These are phyloP conservation scores for Fusarium zealandicum DNA, from an alignment of 2,329 filamentous ascomycete genomes.

Conservation along the genomic window DNA sequence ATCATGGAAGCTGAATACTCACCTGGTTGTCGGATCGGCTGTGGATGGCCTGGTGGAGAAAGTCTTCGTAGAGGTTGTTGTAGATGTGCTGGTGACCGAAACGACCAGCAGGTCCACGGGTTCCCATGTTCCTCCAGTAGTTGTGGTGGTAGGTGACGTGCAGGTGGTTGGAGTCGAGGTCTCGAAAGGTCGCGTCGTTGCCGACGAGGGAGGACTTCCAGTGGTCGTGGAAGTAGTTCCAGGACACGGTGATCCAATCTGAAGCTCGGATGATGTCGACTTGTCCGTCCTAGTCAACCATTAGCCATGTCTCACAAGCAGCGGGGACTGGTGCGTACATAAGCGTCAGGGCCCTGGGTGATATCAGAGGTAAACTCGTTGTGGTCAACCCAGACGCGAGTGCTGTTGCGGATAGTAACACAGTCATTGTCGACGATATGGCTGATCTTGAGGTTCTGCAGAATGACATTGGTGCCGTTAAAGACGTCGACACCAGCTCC, in stretches of 20 bases:
- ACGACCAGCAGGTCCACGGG: slow-evolving; percentile 55
- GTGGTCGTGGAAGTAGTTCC: slow-evolving; percentile 59
- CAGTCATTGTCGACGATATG: slow-evolving; percentile 51
- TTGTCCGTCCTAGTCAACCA: slow-evolving; percentile 49
- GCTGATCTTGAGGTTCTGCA: slow-evolving; percentile 49
- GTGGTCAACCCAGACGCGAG: slow-evolving; percentile 57
- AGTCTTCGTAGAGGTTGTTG: slow-evolving; percentile 58
- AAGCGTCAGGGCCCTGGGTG: slow-evolving; percentile 48
- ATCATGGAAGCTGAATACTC: not conserved
- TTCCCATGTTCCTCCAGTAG: slow-evolving; percentile 55
- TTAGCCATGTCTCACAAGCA: not conserved
- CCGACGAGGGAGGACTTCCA: slow-evolving; percentile 56
- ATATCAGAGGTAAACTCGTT: slow-evolving; percentile 56
- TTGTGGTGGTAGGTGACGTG: slow-evolving; percentile 61
- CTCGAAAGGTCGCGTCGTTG: slow-evolving; percentile 49
- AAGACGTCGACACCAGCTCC: slow-evolving; percentile 48
- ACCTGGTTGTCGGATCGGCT: slow-evolving; percentile 54
- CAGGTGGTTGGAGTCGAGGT: slow-evolving; percentile 52
- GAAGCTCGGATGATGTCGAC: slow-evolving; percentile 54
- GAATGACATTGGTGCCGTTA: slow-evolving; percentile 49
- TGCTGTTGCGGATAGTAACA: slow-evolving; percentile 54
- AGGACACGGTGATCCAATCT: slow-evolving; percentile 55
- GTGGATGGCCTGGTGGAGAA: slow-evolving; percentile 57
- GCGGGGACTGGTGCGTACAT: slow-evolving; percentile 24
- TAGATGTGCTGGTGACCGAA: slow-evolving; percentile 59